These are phyloP conservation scores for Nicotiana undulata DNA, from an alignment of 257 asterid species.

Conservation along the genomic window DNA sequence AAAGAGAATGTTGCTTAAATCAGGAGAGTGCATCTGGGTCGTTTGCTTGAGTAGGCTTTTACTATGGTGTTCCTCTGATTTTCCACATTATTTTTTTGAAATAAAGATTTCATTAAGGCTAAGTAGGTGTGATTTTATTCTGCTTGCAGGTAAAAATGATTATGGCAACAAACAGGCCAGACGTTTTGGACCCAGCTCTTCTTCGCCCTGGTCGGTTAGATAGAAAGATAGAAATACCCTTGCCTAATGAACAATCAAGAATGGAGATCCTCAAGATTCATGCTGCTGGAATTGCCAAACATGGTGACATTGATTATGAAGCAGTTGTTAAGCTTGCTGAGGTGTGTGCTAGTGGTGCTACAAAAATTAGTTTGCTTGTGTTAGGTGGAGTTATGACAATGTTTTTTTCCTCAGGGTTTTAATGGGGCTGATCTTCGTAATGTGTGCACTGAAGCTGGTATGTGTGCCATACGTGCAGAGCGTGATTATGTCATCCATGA, in stretches of 20 bases:
- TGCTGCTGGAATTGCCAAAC: conserved; percentile 73
- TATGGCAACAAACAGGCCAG: conserved; percentile 76
- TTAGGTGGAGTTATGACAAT: background rate
- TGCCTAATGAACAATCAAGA: conserved; percentile 79
- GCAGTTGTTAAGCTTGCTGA: conserved; percentile 76
- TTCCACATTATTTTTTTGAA: background rate
- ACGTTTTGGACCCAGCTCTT: conserved; percentile 75
- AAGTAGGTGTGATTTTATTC: conserved; percentile 4
- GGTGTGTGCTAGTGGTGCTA: conserved; percentile 25
- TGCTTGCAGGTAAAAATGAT: conserved; percentile 64
- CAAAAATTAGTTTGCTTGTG: background rate
- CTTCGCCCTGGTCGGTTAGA: conserved; percentile 81
- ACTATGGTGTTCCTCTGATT: background rate
- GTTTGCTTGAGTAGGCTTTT: background rate
- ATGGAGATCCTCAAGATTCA: conserved; percentile 70
- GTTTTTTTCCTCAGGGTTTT: conserved; percentile 19
- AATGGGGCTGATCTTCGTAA: conserved; percentile 35
- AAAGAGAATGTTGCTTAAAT: background rate
- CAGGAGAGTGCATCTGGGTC: background rate
- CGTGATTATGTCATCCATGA: conserved; percentile 33
- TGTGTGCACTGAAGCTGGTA: conserved; percentile 35
- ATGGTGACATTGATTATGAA: conserved; percentile 73
- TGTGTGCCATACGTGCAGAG: conserved; percentile 24
- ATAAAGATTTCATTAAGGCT: background rate
- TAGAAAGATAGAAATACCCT: conserved; percentile 67